phyloP scores from a whole-genome alignment of 2,329 filamentous ascomycete genomes.

The Hypoxylon sp. region DNA sequence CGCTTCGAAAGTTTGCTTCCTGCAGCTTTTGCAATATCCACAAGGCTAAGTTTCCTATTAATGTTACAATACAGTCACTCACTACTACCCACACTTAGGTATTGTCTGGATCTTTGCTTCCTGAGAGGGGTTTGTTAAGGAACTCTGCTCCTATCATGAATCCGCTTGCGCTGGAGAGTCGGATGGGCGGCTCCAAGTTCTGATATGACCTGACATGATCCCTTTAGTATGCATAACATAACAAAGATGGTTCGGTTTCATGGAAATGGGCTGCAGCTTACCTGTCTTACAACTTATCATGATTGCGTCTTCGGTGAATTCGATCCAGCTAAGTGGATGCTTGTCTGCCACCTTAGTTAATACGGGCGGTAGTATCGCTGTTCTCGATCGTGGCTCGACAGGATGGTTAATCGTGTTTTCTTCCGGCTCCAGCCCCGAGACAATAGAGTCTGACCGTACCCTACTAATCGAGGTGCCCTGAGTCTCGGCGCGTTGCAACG shows the following conservation, averaged over 20 bases:
- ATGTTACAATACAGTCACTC: constrained; percentile 9
- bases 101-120: constrained; percentile 7
- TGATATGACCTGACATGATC: constrained; percentile 56
- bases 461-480: constrained; percentile 71
- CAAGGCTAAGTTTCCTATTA: constrained; percentile 2
- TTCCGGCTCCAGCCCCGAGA: constrained; percentile 66
- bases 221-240: constrained; percentile 25
- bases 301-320: constrained; percentile 94
- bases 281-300: constrained; percentile 93
- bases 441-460: constrained; percentile 79
- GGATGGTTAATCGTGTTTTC: constrained; percentile 78
- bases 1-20: constrained; percentile 4
- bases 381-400: constrained; percentile 87
- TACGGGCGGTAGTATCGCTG: constrained; percentile 90
- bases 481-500: constrained; percentile 72
- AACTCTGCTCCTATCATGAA: constrained; percentile 18
- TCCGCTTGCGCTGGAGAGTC: constrained; percentile 55
- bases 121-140: not conserved
- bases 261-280: constrained; percentile 62
- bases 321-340: constrained; percentile 90
- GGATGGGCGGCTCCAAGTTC: constrained; percentile 61
- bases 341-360: constrained; percentile 89
- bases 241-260: not conserved
- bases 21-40: constrained; percentile 11
- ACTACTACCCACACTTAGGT: not conserved